Percentiles rank a stretch among this genome's conserved stretches.
Evolutionary conservation across 2,329 filamentous ascomycete species (phyloP).

Genomic region (Diaporthe sp.): DNA sequence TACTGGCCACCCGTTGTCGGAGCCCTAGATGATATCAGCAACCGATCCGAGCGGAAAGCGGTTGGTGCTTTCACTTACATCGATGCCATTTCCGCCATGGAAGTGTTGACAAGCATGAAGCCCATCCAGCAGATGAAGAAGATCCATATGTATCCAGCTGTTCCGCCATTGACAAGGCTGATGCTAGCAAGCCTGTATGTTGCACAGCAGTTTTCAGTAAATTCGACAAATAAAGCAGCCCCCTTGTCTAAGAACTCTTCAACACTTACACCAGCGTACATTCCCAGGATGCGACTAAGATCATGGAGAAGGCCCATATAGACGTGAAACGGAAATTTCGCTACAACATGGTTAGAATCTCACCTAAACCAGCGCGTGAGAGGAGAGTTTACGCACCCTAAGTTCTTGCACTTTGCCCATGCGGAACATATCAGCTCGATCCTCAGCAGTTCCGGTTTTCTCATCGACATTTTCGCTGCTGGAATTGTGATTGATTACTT

Average conservation of each 20-base stretch:
- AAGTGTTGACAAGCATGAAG: constrained; percentile 56
- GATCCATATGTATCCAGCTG: constrained; percentile 65
- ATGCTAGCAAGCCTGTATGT: constrained; percentile 42
- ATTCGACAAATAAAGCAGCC: not conserved
- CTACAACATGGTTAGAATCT: constrained; percentile 46
- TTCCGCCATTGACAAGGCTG: constrained; percentile 62
- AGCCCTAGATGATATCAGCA: constrained; percentile 46
- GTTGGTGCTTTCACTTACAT: constrained; percentile 46
- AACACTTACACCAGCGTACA: constrained; percentile 52
- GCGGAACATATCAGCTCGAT: constrained; percentile 59
- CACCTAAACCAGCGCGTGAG: not conserved
- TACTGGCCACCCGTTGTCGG: constrained; percentile 48
- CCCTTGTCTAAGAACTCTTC: not conserved
- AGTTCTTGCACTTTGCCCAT: constrained; percentile 65
- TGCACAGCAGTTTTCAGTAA: not conserved
- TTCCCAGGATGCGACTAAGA: constrained; percentile 68
- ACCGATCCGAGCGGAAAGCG: accelerated
- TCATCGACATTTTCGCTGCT: not conserved
- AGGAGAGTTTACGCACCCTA: constrained; percentile 46
- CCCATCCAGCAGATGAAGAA: constrained; percentile 62
- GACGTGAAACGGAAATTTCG: constrained; percentile 63
- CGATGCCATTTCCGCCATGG: constrained; percentile 57
- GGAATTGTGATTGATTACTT: not conserved
- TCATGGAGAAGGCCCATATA: constrained; percentile 65
- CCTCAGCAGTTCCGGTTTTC: constrained; percentile 41